phyloP scores from a whole-genome alignment of 257 asterid species.

The Salvia hispanica region DNA sequence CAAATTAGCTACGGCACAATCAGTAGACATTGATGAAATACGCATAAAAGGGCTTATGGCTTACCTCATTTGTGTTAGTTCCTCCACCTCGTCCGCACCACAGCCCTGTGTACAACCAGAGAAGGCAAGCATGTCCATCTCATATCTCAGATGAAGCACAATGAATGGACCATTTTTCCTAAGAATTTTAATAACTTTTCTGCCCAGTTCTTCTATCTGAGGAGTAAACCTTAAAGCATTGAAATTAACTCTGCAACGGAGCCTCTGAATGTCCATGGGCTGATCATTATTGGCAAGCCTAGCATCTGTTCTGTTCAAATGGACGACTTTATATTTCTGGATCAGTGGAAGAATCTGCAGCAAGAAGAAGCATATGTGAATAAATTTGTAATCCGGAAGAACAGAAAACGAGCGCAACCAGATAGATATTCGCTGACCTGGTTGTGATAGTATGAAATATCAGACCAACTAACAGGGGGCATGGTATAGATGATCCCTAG shows the following conservation, averaged over 20 bases:
- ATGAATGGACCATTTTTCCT: slow-evolving; percentile 85
- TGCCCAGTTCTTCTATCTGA: slow-evolving; percentile 91
- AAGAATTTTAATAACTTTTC: slow-evolving; percentile 74
- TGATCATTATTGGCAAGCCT: slow-evolving; percentile 91
- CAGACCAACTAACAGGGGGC: slow-evolving; percentile 98
- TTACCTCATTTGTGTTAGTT: slow-evolving; percentile 92
- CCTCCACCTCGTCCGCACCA: slow-evolving; percentile 76
- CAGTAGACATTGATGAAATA: background rate
- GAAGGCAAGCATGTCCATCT: slow-evolving; percentile 99
- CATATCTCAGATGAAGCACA: slow-evolving; percentile 95
- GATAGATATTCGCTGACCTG: slow-evolving; percentile 52
- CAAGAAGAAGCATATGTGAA: slow-evolving; percentile 23
- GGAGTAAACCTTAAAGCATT: slow-evolving; percentile 79
- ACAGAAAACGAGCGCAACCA: slow-evolving; percentile 20
- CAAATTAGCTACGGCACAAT: slow-evolving; percentile 35
- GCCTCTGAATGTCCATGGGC: slow-evolving; percentile 85
- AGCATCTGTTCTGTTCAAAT: slow-evolving; percentile 85
- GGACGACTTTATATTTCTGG: slow-evolving; percentile 88
- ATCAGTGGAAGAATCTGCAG: slow-evolving; percentile 88
- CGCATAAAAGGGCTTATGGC: background rate
- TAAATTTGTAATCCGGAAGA: slow-evolving; percentile 13
- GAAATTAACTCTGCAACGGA: slow-evolving; percentile 92
- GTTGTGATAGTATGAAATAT: slow-evolving; percentile 79
- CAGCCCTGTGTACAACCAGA: slow-evolving; percentile 98
- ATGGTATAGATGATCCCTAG: slow-evolving; percentile 67